phyloP scores from a whole-genome alignment of 2,329 filamentous ascomycete species.

The Alternaria longipes region DNA sequence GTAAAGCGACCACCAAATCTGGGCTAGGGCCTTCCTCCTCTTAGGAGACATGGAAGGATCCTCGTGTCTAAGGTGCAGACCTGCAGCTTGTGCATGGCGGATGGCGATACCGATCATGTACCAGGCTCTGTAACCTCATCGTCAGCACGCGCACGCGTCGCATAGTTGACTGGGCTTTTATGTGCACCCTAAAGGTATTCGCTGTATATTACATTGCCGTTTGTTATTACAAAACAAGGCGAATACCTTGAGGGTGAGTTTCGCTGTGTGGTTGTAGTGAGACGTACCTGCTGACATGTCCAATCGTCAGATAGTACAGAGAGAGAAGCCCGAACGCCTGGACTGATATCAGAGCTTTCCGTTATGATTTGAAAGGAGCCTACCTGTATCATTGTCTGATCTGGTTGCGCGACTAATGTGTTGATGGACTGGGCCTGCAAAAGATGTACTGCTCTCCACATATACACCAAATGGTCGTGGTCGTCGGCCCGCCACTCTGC shows the following conservation, averaged over 20 bases:
- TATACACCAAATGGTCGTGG: slow-evolving; percentile 46
- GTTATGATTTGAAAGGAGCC: neutral
- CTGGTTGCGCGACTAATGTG: slow-evolving; percentile 40
- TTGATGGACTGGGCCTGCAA: slow-evolving; percentile 27
- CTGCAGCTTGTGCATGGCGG: slow-evolving; percentile 47
- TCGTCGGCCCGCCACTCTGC: slow-evolving; percentile 30
- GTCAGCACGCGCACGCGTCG: slow-evolving; percentile 16
- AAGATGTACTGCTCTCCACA: slow-evolving; percentile 33
- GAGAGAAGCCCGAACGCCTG: slow-evolving; percentile 47
- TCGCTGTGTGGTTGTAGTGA: neutral
- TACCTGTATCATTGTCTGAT: slow-evolving; percentile 26
- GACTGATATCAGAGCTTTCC: slow-evolving; percentile 17
- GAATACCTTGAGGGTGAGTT: neutral
- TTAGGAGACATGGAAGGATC: slow-evolving; percentile 25
- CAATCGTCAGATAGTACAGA: slow-evolving; percentile 49
- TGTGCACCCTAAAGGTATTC: neutral
- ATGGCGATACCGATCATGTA: slow-evolving; percentile 47
- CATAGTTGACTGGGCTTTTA: neutral
- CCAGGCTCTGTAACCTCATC: slow-evolving; percentile 44
- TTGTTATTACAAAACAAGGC: neutral
- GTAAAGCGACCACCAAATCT: slow-evolving; percentile 52
- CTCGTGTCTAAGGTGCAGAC: slow-evolving; percentile 49
- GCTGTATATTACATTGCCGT: neutral
- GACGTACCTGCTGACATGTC: slow-evolving; percentile 52
- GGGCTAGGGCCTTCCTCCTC: slow-evolving; percentile 41